phyloP scores from a whole-genome alignment of 805 yeast species.

The Metschnikowia anglica region DNA sequence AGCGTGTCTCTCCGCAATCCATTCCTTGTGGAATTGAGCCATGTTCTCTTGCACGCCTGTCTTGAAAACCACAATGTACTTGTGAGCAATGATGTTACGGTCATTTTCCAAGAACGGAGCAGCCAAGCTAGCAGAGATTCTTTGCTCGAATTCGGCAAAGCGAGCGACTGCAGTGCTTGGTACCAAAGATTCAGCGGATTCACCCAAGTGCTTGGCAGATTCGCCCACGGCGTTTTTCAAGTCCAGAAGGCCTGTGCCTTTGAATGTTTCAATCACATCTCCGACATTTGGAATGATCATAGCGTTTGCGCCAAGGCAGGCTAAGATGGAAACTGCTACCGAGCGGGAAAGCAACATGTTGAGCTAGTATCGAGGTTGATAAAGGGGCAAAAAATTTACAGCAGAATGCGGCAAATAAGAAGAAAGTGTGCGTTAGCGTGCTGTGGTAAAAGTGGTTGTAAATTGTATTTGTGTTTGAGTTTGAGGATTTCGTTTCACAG shows the following conservation, averaged over 20 bases:
- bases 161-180: conserved; percentile 8
- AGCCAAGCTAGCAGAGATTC: conserved; percentile 3
- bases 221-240: conserved; percentile 16
- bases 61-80: conserved; percentile 85
- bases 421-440: neutral
- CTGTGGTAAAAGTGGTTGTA: neutral
- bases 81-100: conserved; percentile 56
- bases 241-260: conserved; percentile 18
- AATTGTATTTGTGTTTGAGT: too few relatives aligned
- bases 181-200: conserved; percentile 13
- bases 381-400: neutral
- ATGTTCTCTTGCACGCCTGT: conserved; percentile 53
- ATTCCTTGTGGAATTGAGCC: conserved; percentile 62
- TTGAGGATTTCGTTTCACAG: conserved; percentile 3
- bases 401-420: neutral
- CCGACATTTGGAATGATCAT: conserved; percentile 61
- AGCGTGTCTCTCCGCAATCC: conserved; percentile 52
- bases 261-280: conserved; percentile 40
- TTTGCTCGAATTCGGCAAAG: conserved; percentile 12
- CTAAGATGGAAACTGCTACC: conserved; percentile 43
- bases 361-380: neutral
- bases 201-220: conserved; percentile 13
- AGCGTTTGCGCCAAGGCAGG: conserved; percentile 41
- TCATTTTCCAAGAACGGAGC: conserved; percentile 20
- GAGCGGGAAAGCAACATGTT: conserved; percentile 41